Conservation (phyloP, 208 protist genomes). For the Herpetomonas muscarum region DNA sequence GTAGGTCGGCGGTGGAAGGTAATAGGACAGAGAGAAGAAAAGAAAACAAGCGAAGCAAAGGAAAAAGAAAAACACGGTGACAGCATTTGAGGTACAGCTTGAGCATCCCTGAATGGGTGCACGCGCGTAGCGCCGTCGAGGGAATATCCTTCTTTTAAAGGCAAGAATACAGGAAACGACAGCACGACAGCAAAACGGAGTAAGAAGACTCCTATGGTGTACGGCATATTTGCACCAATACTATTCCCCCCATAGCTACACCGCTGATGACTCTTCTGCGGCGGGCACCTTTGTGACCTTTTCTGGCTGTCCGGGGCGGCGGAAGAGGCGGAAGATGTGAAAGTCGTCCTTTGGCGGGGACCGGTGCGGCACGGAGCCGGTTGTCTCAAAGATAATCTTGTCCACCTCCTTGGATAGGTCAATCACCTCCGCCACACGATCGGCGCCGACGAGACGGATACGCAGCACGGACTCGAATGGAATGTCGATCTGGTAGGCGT, state of each 20-base stretch:
- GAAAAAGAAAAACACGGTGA: conserved; percentile 6
- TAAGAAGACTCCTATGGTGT: no score
- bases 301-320: conserved; percentile 1
- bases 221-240: no score
- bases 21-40: background rate
- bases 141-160: no score
- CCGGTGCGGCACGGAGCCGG: background rate
- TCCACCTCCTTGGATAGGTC: conserved; percentile 54
- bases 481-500: conserved; percentile 76
- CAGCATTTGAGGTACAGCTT: no score
- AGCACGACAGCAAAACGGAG: no score
- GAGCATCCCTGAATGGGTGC: no score
- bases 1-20: no score
- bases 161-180: no score
- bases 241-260: no score
- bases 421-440: conserved; percentile 68
- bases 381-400: conserved; percentile 21
- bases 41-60: conserved; percentile 7
- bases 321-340: conserved; percentile 7
- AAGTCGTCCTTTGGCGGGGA: conserved; percentile 7
- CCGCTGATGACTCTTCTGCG: no score
- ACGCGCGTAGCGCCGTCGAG: no score
- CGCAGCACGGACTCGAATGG: conserved; percentile 74
- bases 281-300: background rate
- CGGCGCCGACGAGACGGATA: conserved; percentile 58